These are phyloP conservation scores for Atkinsonella texensis DNA, from an alignment of 2,329 filamentous ascomycete genomes.

Conservation along the genomic window DNA sequence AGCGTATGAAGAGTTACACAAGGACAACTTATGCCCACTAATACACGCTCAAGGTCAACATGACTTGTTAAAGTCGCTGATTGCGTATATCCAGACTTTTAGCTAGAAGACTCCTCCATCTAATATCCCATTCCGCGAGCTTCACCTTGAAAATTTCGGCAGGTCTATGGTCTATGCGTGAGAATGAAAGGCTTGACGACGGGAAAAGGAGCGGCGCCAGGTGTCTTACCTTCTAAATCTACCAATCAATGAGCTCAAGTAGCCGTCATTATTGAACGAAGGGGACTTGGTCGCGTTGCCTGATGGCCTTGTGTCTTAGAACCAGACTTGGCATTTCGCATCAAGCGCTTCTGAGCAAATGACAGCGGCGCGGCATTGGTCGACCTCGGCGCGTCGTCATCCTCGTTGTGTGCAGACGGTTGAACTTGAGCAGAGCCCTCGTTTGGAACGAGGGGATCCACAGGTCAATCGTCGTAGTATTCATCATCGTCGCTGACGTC, in stretches of 20 bases:
- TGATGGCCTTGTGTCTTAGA: slow-evolving; percentile 31
- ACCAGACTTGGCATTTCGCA: slow-evolving; percentile 34
- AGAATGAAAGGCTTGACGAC: not conserved
- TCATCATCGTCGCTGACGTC: slow-evolving; percentile 90
- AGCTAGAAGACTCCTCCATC: not conserved
- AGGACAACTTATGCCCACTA: not conserved
- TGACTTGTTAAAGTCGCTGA: not conserved
- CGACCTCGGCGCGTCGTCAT: slow-evolving; percentile 30
- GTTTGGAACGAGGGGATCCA: slow-evolving; percentile 73
- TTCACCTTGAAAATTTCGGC: slow-evolving; percentile 4
- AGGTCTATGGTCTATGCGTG: slow-evolving; percentile 2
- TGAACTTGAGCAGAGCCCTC: slow-evolving; percentile 68
- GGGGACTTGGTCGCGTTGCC: slow-evolving; percentile 52
- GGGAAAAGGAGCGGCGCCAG: not conserved
- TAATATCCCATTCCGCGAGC: slow-evolving; percentile 4
- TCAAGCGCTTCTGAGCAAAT: slow-evolving; percentile 33
- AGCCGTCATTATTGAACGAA: slow-evolving; percentile 55
- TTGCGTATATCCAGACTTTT: not conserved
- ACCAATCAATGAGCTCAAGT: slow-evolving; percentile 34
- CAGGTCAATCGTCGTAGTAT: slow-evolving; percentile 90
- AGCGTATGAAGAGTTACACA: not conserved
- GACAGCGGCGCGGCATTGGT: slow-evolving; percentile 33
- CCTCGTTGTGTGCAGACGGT: slow-evolving; percentile 30
- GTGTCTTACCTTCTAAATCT: slow-evolving; percentile 18
- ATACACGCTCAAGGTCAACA: not conserved